These are phyloP conservation scores for Cladosporium sphaerospermum DNA, from an alignment of 2,329 filamentous ascomycete species.

Conservation along the genomic window DNA sequence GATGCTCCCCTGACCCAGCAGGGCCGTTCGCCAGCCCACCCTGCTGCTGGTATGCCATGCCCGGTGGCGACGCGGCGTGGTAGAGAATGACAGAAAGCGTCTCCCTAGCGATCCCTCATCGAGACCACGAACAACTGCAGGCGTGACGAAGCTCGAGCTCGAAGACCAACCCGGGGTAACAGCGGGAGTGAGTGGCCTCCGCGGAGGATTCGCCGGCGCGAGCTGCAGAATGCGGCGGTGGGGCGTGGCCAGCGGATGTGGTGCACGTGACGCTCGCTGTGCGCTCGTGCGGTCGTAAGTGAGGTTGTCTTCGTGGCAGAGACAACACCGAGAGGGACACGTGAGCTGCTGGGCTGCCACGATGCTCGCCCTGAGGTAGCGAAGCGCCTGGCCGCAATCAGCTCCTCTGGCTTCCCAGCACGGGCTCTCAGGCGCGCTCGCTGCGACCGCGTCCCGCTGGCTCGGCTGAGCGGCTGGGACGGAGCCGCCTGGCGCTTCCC, in stretches of 20 bases:
- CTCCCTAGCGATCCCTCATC: constrained; percentile 3
- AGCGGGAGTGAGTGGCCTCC: constrained; percentile 11
- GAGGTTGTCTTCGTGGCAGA: too few species aligned
- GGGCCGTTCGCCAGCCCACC: constrained; percentile 56
- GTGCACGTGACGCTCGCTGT: too few species aligned
- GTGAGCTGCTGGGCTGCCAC: too few species aligned
- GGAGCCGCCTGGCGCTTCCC: neutral
- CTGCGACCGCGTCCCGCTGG: too few species aligned
- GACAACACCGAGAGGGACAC: too few species aligned
- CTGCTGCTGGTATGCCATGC: constrained; percentile 66
- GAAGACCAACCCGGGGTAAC: constrained; percentile 11
- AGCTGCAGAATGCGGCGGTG: neutral
- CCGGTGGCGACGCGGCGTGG: constrained; percentile 14
- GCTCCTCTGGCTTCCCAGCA: too few species aligned
- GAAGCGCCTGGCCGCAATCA: too few species aligned
- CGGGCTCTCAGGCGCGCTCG: too few species aligned
- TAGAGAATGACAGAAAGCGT: neutral
- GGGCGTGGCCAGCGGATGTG: neutral
- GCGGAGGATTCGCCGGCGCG: constrained; percentile 8
- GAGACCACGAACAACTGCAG: constrained; percentile 7
- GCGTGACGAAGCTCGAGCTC: constrained; percentile 12
- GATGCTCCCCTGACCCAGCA: constrained; percentile 42
- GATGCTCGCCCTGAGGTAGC: too few species aligned
- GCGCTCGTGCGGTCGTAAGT: too few species aligned
- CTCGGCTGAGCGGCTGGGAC: too few species aligned